Conservation (phyloP, 768 basidiomycete species). For the Mycena albidolilacea region DNA sequence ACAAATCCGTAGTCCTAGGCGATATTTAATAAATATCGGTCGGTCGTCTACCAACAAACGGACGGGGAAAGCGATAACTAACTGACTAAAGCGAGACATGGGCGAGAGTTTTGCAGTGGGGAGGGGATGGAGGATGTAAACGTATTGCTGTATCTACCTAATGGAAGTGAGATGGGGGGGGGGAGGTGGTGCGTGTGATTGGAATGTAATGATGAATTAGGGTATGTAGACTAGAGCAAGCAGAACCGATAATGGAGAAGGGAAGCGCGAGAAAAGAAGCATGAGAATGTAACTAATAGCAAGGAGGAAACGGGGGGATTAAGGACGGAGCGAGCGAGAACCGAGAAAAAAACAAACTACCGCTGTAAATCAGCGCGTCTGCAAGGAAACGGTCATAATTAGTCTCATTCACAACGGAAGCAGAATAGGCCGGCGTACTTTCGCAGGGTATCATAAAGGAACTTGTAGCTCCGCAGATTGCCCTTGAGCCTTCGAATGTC, state of each 20-base stretch:
- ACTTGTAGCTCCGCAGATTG: slow-evolving; percentile 93
- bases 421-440: slow-evolving; percentile 68
- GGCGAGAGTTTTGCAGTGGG: neutral
- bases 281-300: neutral
- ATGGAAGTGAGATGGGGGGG: neutral
- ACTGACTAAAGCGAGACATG: neutral
- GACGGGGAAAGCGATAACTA: slow-evolving; percentile 16
- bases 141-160: neutral
- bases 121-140: neutral
- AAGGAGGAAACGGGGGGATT: neutral
- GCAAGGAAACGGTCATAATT: neutral
- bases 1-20: slow-evolving; percentile 36
- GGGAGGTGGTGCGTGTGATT: neutral
- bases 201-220: slow-evolving; percentile 15
- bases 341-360: slow-evolving; percentile 36
- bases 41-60: slow-evolving; percentile 36
- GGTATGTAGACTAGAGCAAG: slow-evolving; percentile 12
- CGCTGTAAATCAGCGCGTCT: slow-evolving; percentile 65
- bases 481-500: slow-evolving; percentile 95
- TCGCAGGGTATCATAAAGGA: slow-evolving; percentile 89
- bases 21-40: slow-evolving; percentile 36
- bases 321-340: slow-evolving; percentile 11
- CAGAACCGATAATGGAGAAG: neutral
- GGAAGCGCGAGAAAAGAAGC: neutral
- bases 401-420: slow-evolving; percentile 7